phyloP scores from a whole-genome alignment of 2,329 filamentous ascomycete genomes.

The Rhynchosporium secalis region DNA sequence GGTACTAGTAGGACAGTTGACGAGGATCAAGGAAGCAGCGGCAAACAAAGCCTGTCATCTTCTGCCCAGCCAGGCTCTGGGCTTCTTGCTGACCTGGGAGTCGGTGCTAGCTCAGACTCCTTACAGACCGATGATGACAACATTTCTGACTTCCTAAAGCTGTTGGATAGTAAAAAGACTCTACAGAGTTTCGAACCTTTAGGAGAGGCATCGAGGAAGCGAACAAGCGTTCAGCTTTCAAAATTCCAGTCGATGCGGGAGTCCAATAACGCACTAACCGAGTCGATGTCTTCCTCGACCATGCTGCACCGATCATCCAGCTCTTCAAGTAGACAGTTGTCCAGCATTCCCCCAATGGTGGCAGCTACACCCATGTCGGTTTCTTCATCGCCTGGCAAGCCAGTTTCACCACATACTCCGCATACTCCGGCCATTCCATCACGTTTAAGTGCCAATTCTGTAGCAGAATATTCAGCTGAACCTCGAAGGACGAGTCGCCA shows the following conservation, averaged over 20 bases:
- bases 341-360: constrained; percentile 64
- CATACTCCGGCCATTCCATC: constrained; percentile 94
- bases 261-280: constrained; percentile 82
- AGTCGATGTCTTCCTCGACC: constrained; percentile 89
- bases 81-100: constrained; percentile 69
- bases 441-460: constrained; percentile 86
- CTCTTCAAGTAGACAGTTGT: constrained; percentile 63
- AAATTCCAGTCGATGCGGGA: constrained; percentile 89
- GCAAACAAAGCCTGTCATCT: constrained; percentile 73
- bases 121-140: constrained; percentile 82
- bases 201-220: constrained; percentile 69
- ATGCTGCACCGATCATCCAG: constrained; percentile 81
- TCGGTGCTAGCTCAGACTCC: constrained; percentile 65
- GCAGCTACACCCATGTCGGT: constrained; percentile 76
- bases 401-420: constrained; percentile 84
- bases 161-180: constrained; percentile 86
- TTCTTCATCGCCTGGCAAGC: constrained; percentile 87
- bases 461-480: constrained; percentile 63
- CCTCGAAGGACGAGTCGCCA: constrained; percentile 32
- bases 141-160: constrained; percentile 88
- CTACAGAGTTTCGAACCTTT: constrained; percentile 72
- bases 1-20: constrained; percentile 65
- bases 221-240: constrained; percentile 75
- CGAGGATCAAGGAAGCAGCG: constrained; percentile 77
- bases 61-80: constrained; percentile 74